These are phyloP conservation scores for Ilyonectria destructans DNA, from an alignment of 2,329 filamentous ascomycete genomes.

Conservation along the genomic window DNA sequence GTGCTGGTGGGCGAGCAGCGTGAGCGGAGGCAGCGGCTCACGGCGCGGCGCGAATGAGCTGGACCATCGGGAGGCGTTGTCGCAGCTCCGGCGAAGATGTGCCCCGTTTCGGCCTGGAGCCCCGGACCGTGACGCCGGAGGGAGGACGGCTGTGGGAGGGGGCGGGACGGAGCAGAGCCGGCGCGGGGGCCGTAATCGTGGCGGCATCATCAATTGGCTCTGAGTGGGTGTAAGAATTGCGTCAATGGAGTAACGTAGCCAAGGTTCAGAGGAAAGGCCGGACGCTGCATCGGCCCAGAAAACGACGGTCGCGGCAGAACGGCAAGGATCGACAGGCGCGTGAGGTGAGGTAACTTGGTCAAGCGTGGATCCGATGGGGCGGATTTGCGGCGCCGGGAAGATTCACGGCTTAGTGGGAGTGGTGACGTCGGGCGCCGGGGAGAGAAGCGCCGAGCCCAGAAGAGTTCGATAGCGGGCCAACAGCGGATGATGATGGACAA, in stretches of 20 bases:
- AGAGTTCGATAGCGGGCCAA: neutral
- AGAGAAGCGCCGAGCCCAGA: constrained; percentile 5
- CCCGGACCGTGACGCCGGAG: constrained; percentile 36
- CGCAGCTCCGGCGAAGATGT: neutral
- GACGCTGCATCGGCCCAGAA: neutral
- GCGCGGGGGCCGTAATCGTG: constrained; percentile 15
- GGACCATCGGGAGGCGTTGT: constrained; percentile 27
- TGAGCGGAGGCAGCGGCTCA: constrained; percentile 20
- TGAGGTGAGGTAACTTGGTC: neutral
- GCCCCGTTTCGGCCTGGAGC: constrained; percentile 22
- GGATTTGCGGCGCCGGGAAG: neutral
- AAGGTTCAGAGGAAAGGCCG: neutral
- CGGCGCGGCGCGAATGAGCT: constrained; percentile 13
- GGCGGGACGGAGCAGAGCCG: constrained; percentile 16
- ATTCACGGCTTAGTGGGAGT: constrained; percentile 15
- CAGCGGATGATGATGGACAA: constrained; percentile 5
- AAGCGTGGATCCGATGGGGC: constrained; percentile 9
- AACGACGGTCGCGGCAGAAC: neutral
- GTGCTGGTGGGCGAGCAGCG: constrained; percentile 53
- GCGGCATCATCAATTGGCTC: constrained; percentile 17
- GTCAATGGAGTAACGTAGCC: neutral
- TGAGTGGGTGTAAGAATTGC: neutral
- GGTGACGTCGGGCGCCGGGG: constrained; percentile 27
- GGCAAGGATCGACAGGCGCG: constrained; percentile 7
- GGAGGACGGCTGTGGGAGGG: constrained; percentile 24